Evolutionary conservation across 176 grass and related monocot species (phyloP).

Genomic region (Guadua angustifolia): DNA sequence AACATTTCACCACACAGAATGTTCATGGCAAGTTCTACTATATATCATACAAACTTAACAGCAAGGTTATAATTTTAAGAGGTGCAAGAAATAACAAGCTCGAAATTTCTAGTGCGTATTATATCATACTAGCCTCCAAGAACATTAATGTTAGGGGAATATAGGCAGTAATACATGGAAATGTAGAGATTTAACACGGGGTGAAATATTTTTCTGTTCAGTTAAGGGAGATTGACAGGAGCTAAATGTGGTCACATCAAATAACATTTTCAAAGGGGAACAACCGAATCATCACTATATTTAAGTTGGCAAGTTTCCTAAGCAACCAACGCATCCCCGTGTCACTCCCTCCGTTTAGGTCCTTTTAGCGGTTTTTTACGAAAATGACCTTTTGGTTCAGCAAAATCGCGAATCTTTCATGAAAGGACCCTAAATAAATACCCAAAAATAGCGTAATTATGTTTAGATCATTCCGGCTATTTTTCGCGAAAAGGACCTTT

Average conservation of each 20-base stretch:
- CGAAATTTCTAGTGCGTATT: not conserved
- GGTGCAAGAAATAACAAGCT: not conserved
- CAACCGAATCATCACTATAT: too few relatives aligned
- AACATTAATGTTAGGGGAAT: slow-evolving; percentile 7
- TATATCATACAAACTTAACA: not conserved
- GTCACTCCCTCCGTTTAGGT: too few relatives aligned
- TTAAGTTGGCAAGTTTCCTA: too few relatives aligned
- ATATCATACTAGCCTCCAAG: not conserved
- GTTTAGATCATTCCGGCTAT: too few relatives aligned
- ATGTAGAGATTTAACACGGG: not conserved
- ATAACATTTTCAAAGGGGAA: not conserved
- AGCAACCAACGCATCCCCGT: too few relatives aligned
- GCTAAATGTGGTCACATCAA: not conserved
- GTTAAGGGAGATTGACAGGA: not conserved
- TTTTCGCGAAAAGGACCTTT: too few relatives aligned
- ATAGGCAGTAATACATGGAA: slow-evolving; percentile 12
- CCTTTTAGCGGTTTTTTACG: too few relatives aligned
- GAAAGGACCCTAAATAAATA: too few relatives aligned
- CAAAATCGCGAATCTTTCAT: too few relatives aligned
- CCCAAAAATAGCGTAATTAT: too few relatives aligned
- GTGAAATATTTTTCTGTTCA: not conserved
- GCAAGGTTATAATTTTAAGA: not conserved
- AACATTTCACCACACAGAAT: not conserved
- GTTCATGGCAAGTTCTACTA: not conserved
- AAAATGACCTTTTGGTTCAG: too few relatives aligned